Conservation (phyloP, 768 basidiomycete species). For the Boletus rubropictus region DNA sequence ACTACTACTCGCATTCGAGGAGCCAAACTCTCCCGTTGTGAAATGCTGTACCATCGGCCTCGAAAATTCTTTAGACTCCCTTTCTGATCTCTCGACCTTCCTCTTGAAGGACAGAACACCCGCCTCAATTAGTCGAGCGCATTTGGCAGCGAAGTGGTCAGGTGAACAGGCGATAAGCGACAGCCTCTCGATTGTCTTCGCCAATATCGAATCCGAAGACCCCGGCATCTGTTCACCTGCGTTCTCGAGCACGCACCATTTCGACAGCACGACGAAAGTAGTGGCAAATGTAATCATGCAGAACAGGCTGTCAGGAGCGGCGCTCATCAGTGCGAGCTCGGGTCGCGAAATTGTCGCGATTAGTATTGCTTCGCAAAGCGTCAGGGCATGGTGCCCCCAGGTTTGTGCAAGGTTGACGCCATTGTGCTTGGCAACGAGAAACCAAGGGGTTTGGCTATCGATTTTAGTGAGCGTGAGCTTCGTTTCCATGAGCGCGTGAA, state of each 20-base stretch:
- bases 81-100: conserved; percentile 23
- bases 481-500: conserved; percentile 32
- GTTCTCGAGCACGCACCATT: conserved; percentile 37
- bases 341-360: conserved; percentile 30
- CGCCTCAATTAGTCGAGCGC: conserved; percentile 37
- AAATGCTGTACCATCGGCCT: conserved; percentile 20
- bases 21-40: conserved; percentile 11
- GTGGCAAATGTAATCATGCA: conserved; percentile 41
- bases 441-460: conserved; percentile 26
- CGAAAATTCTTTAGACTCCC: conserved; percentile 17
- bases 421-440: conserved; percentile 27
- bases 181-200: conserved; percentile 32
- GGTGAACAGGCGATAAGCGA: conserved; percentile 31
- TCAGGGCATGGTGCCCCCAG: conserved; percentile 37
- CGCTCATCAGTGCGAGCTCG: conserved; percentile 33
- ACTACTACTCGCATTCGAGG: conserved; percentile 14
- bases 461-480: conserved; percentile 19
- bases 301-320: conserved; percentile 39
- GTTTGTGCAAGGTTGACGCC: conserved; percentile 31
- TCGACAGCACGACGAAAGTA: conserved; percentile 38
- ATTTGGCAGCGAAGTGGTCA: conserved; percentile 38
- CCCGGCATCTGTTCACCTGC: conserved; percentile 32
- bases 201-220: conserved; percentile 35
- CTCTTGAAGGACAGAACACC: conserved; percentile 28
- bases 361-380: conserved; percentile 35